Conservation (phyloP, 768 basidiomycete species). For the Phylloporus sp. region DNA sequence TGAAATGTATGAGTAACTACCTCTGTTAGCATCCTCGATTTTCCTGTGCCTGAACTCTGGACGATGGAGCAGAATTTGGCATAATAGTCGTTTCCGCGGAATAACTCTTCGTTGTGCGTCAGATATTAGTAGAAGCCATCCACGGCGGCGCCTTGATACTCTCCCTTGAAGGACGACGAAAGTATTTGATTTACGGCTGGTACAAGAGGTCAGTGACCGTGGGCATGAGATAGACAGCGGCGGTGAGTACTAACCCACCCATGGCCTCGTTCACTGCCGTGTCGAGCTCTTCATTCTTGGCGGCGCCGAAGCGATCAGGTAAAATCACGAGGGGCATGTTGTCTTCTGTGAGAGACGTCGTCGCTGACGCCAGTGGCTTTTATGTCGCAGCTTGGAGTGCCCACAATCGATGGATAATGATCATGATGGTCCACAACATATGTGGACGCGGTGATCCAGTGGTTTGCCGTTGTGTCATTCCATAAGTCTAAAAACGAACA, state of each 20-base stretch:
- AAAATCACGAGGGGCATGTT: too few species aligned
- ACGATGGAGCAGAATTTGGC: constrained; percentile 9
- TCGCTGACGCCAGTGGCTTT: too few species aligned
- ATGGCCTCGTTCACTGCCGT: too few species aligned
- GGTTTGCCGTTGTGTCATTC: too few species aligned
- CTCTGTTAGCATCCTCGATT: constrained; percentile 12
- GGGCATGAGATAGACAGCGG: not conserved
- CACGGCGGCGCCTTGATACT: not conserved
- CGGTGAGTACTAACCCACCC: not conserved
- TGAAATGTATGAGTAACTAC: not conserved
- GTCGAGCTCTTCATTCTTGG: too few species aligned
- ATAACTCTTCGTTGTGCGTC: not conserved
- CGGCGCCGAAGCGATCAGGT: too few species aligned
- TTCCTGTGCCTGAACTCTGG: constrained; percentile 14
- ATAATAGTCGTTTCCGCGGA: not conserved
- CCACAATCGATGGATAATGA: too few species aligned
- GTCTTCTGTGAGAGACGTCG: too few species aligned
- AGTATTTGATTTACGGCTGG: not conserved
- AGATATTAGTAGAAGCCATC: not conserved
- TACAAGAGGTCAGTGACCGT: not conserved
- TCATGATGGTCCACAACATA: too few species aligned
- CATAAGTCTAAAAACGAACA: too few species aligned
- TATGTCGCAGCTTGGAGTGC: too few species aligned
- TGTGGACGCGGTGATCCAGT: too few species aligned
- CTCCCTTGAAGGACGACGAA: not conserved